Conservation (phyloP, 2,329 filamentous ascomycete species). For the Albifimbria verrucaria region DNA sequence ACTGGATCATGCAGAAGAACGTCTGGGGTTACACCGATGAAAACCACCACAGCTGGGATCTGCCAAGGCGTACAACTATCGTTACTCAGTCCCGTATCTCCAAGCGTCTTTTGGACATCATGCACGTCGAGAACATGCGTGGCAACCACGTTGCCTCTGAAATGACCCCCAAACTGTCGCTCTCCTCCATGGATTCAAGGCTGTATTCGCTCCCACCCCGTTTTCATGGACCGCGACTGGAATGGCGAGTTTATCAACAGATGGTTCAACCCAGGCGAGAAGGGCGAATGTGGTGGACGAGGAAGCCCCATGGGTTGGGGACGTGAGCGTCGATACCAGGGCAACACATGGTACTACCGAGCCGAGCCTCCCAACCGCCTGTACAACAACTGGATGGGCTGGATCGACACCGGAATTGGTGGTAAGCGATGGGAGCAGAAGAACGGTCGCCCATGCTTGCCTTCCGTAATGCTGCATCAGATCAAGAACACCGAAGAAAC, state of each 20-base stretch:
- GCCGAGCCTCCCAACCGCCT: conserved; percentile 54
- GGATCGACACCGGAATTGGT: conserved; percentile 51
- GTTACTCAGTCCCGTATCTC: conserved; percentile 74
- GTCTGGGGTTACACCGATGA: conserved; percentile 62
- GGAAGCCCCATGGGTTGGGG: conserved; percentile 59
- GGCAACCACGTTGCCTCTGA: conserved; percentile 77
- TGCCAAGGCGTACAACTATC: conserved; percentile 73
- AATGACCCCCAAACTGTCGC: conserved; percentile 75
- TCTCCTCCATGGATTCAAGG: conserved; percentile 75
- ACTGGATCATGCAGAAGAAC: conserved; percentile 68
- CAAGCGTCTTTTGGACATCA: conserved; percentile 66
- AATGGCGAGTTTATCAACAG: conserved; percentile 47
- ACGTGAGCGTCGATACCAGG: conserved; percentile 53
- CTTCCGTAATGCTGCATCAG: conserved; percentile 56
- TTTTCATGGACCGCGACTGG: conserved; percentile 78
- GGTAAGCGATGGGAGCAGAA: conserved; percentile 53
- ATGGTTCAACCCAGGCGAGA: conserved; percentile 59
- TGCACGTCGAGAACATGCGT: conserved; percentile 72
- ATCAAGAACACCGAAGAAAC: conserved; percentile 57
- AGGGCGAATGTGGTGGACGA: conserved; percentile 50
- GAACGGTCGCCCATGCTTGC: conserved; percentile 56
- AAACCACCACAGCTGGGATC: conserved; percentile 46
- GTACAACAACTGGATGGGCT: conserved; percentile 63
- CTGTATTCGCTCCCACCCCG: conserved; percentile 73
- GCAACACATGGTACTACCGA: conserved; percentile 60